A percentile compares a stretch with the other conserved stretches of the same genome.
Conservation (phyloP, 139 green algal genomes). For the Ettlia oleoabundans region DNA sequence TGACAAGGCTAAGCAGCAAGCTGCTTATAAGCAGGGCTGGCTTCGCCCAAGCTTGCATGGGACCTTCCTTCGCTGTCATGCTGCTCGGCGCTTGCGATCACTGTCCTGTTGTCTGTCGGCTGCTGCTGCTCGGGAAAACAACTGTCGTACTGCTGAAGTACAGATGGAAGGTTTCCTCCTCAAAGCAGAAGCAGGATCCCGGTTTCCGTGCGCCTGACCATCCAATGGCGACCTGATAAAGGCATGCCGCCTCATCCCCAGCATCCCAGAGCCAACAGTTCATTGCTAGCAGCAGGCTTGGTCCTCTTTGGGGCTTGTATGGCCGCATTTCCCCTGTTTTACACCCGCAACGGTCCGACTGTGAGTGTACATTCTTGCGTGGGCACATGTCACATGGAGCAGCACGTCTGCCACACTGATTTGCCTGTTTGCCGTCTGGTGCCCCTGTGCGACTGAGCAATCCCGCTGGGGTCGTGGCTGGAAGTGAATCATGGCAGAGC, state of each 20-base stretch:
- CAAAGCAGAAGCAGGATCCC: too few relatives aligned
- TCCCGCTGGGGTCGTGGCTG: too few relatives aligned
- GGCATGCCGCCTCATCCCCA: neutral
- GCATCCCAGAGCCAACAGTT: neutral
- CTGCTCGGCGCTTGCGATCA: too few relatives aligned
- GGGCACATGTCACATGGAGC: neutral
- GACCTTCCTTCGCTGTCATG: neutral
- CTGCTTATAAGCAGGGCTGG: neutral
- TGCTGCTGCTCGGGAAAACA: too few relatives aligned
- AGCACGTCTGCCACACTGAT: neutral
- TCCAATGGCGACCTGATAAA: neutral
- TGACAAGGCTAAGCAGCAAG: neutral
- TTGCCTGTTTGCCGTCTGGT: neutral
- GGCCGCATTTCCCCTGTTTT: slow-evolving; percentile 37
- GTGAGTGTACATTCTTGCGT: slow-evolving; percentile 1
- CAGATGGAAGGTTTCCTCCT: too few relatives aligned
- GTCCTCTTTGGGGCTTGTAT: slow-evolving; percentile 31
- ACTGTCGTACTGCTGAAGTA: too few relatives aligned
- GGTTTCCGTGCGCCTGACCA: too few relatives aligned
- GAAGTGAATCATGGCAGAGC: neutral
- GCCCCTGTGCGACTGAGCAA: too few relatives aligned
- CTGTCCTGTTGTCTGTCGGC: too few relatives aligned
- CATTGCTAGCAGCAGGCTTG: neutral
- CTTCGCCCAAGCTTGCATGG: neutral
- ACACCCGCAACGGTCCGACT: slow-evolving; percentile 17